These are phyloP conservation scores for Halteria grandinella DNA, from an alignment of 73 alveolate species.

Conservation along the genomic window DNA sequence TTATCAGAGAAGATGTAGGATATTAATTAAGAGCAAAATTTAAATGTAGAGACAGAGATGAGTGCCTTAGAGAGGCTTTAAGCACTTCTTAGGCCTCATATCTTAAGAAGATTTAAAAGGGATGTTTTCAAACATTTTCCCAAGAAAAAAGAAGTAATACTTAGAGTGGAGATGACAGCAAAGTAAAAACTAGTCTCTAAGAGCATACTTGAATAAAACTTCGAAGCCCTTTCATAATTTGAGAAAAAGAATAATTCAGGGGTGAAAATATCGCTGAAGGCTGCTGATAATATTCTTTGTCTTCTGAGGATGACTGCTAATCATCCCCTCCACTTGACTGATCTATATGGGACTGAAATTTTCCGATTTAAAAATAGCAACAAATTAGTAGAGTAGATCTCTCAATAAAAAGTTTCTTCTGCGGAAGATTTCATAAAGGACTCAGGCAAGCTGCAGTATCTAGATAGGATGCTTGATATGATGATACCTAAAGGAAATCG, in stretches of 20 bases:
- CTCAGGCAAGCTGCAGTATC: constrained; percentile 59
- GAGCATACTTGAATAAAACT: constrained; percentile 83
- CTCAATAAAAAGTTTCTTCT: not conserved
- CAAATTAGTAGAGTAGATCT: not conserved
- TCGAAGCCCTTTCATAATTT: constrained; percentile 75
- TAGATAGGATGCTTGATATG: constrained; percentile 69
- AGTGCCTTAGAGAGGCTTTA: constrained; percentile 71
- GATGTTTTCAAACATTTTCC: constrained; percentile 93
- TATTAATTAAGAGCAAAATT: constrained; percentile 39
- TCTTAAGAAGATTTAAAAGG: constrained; percentile 89
- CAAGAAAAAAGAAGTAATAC: constrained; percentile 91
- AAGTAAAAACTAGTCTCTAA: constrained; percentile 88
- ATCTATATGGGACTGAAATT: constrained; percentile 1
- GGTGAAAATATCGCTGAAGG: constrained; percentile 35
- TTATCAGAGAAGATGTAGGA: constrained; percentile 48
- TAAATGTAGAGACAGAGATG: constrained; percentile 61
- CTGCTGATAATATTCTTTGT: constrained; percentile 61
- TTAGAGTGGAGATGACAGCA: constrained; percentile 87
- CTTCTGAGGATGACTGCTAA: constrained; percentile 72
- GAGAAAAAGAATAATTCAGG: constrained; percentile 72
- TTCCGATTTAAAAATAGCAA: not conserved
- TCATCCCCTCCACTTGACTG: constrained; percentile 60
- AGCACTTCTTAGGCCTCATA: constrained; percentile 88
- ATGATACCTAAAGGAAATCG: constrained; percentile 46
- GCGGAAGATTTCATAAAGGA: constrained; percentile 32